Base-by-base conservation (phyloP, 305 asterid species). In the Nicotiana rustica region DNA sequence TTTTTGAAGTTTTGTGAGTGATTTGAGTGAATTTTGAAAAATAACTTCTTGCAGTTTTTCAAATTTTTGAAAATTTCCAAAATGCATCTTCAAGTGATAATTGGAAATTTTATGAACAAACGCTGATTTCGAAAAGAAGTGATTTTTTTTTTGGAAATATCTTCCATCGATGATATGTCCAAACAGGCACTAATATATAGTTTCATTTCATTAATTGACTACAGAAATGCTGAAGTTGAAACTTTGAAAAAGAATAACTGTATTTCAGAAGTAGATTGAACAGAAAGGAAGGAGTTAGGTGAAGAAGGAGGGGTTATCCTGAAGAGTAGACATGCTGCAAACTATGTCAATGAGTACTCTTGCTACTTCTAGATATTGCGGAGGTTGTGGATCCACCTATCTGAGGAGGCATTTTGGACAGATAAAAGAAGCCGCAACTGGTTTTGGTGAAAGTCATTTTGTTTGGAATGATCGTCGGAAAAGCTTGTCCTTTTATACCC, bases 351-450 rank as follows among this genome's bases (percentile, higher is more conserved):
- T 88, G 75, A 90, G 88, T 83, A 84, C 93, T 65, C 80, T 90
- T 73, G 90, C 86, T 69, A 85, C 92, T 75, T 88, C 97, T 52
- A 90, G 93, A 80, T 89, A 87, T 82, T 81, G 88, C 66, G 86
- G 89, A 85, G 56, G 88, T 86, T 85, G 90, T 85, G 92, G 87
- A 33, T 75, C 87, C 41, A 75, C 84, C 29, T 88, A 87, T 83
- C 85, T 81, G 81, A 85, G 93, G 85, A 88, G 90, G 76, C 82
- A 83, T 78, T 87, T 88, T 18, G 86, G 89, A 61, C 90, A 79
- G 71, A 67, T 52, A 70, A 89, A 83, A 81, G 94, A 89, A 84
- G 79, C 82, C 31, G 79, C 64, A 35, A 52, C 80, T 47, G 82
- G 80, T 84, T 85, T 86, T 85, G 92, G 92, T 82, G 91, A 85